A percentile compares a stretch with the other conserved stretches of the same genome.
Conservation (phyloP, 2,329 filamentous ascomycete species). For the Fusarium oligoseptatum region DNA sequence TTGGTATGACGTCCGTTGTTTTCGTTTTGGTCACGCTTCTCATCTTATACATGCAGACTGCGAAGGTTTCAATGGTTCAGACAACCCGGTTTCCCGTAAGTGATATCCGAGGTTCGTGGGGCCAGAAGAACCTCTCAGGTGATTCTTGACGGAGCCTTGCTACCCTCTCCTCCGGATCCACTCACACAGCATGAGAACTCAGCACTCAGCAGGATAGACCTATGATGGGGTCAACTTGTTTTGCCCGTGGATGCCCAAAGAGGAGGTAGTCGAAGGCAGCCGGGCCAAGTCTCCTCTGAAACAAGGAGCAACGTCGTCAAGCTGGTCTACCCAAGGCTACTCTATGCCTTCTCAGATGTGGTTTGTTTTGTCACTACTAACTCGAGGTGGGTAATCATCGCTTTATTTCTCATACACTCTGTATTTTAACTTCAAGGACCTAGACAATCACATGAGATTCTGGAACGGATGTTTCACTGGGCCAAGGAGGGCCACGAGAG, state of each 20-base stretch:
- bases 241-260: too few relatives aligned
- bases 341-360: slow-evolving; percentile 8
- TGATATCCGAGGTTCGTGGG: not conserved
- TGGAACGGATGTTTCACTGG: not conserved
- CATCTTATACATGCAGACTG: not conserved
- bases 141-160: not conserved
- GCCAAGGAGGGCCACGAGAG: not conserved
- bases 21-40: not conserved
- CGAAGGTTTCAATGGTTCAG: not conserved
- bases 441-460: not conserved
- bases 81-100: not conserved
- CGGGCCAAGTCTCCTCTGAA: not conserved
- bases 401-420: not conserved
- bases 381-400: not conserved
- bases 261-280: not conserved
- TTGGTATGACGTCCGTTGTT: not conserved
- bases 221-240: not conserved
- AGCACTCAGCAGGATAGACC: not conserved
- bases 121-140: not conserved
- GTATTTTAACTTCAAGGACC: too few relatives aligned
- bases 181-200: not conserved
- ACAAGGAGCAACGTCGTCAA: not conserved
- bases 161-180: not conserved
- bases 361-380: not conserved
- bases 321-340: slow-evolving; percentile 1